Conservation (phyloP, 345 rosid species). For the Syzygium oleosum region DNA sequence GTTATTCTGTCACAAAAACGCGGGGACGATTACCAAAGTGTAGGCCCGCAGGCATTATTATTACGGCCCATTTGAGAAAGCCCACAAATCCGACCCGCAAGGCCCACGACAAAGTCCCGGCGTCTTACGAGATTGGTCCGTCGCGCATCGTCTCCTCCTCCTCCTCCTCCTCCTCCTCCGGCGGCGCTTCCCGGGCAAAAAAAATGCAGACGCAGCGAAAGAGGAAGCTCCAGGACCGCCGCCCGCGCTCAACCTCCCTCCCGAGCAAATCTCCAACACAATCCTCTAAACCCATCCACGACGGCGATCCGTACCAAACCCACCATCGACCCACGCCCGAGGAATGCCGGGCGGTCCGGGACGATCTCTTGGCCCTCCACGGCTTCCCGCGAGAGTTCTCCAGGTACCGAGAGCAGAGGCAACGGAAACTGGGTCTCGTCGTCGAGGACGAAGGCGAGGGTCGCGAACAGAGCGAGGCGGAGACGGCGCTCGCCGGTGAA, state of each 20-base stretch:
- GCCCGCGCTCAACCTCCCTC: conserved; percentile 2
- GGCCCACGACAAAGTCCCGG: neutral
- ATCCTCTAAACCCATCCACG: neutral
- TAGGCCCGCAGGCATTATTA: neutral
- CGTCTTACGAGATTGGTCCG: neutral
- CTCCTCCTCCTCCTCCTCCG: neutral
- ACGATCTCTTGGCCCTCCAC: conserved; percentile 44
- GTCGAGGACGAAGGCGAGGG: neutral
- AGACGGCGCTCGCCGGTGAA: conserved; percentile 9
- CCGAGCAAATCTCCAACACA: neutral
- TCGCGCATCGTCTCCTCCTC: neutral
- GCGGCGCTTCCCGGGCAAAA: neutral
- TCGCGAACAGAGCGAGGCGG: neutral
- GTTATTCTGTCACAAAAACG: neutral
- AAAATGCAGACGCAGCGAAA: neutral
- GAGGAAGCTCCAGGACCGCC: neutral
- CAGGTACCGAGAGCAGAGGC: conserved; percentile 53
- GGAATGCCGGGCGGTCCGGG: conserved; percentile 44
- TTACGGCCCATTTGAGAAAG: neutral
- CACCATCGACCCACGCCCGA: conserved; percentile 35
- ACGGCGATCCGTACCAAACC: conserved; percentile 31
- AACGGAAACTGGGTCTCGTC: neutral
- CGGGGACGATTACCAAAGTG: neutral
- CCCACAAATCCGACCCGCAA: neutral
- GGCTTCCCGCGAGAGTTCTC: conserved; percentile 53